Conservation (phyloP, 805 yeast species). For the Lipomyces anomalus region DNA sequence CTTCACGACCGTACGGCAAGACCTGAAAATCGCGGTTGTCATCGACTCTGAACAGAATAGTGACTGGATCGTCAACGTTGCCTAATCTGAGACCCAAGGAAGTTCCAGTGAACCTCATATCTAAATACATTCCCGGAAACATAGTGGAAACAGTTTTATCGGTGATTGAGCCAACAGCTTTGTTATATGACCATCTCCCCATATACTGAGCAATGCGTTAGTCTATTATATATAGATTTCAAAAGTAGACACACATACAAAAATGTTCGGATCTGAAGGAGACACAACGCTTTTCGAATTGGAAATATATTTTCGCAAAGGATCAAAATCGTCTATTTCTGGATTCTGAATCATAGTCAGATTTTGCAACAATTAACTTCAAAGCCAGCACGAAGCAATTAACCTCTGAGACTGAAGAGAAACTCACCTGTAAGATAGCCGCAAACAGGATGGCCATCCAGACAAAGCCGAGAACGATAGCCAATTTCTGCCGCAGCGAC, state of each 20-base stretch:
- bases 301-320: conserved; percentile 13
- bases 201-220: conserved; percentile 3
- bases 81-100: conserved; percentile 22
- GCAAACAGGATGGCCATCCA: background rate
- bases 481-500: background rate
- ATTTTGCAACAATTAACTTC: too few species aligned
- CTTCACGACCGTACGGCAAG: conserved; percentile 21
- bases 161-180: conserved; percentile 18
- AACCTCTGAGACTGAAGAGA: too few species aligned
- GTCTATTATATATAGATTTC: background rate
- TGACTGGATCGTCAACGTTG: conserved; percentile 15
- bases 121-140: conserved; percentile 17
- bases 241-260: background rate
- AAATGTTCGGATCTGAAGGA: conserved; percentile 12
- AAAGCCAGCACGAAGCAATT: too few species aligned
- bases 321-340: conserved; percentile 10
- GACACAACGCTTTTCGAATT: conserved; percentile 3
- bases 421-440: background rate
- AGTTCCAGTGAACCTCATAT: conserved; percentile 20
- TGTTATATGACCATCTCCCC: conserved; percentile 23
- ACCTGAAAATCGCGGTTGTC: conserved; percentile 3
- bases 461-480: background rate
- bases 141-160: conserved; percentile 15
- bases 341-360: too few species aligned
- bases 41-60: conserved; percentile 13